Conservation (phyloP, 768 basidiomycete genomes). For the Pisolithus sp. region DNA sequence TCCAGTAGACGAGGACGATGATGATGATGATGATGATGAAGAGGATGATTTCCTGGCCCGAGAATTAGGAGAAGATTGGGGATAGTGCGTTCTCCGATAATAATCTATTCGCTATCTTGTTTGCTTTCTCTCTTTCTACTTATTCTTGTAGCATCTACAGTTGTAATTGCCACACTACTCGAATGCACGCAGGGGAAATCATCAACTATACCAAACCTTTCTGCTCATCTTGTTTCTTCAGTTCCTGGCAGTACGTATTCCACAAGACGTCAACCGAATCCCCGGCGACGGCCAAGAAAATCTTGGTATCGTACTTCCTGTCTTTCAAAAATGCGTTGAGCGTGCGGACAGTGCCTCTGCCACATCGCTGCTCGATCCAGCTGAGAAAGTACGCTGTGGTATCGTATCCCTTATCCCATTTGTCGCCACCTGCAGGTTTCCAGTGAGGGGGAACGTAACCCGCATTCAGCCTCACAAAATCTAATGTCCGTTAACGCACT, state of each 20-base stretch:
- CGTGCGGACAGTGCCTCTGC: slow-evolving; percentile 46
- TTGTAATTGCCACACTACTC: slow-evolving; percentile 14
- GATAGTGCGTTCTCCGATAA: slow-evolving; percentile 35
- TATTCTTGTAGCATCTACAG: slow-evolving; percentile 13
- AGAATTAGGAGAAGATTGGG: slow-evolving; percentile 72
- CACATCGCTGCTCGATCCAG: slow-evolving; percentile 53
- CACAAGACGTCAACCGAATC: slow-evolving; percentile 50
- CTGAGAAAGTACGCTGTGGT: slow-evolving; percentile 70
- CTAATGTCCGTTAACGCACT: slow-evolving; percentile 27
- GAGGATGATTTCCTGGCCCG: slow-evolving; percentile 81
- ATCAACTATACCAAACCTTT: background rate
- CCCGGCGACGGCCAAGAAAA: slow-evolving; percentile 52
- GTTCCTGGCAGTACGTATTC: slow-evolving; percentile 43
- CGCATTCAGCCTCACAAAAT: slow-evolving; percentile 64
- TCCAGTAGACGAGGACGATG: slow-evolving; percentile 42
- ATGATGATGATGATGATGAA: slow-evolving; percentile 44
- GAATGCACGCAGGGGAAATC: slow-evolving; percentile 2
- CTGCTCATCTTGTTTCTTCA: slow-evolving; percentile 17
- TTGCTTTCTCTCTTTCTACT: slow-evolving; percentile 13
- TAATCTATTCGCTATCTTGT: slow-evolving; percentile 1
- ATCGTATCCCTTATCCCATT: slow-evolving; percentile 75
- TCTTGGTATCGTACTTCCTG: slow-evolving; percentile 39
- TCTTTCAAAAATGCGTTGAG: slow-evolving; percentile 53
- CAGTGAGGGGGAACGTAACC: slow-evolving; percentile 66
- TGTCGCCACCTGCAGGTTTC: slow-evolving; percentile 39